phyloP scores from a whole-genome alignment of 495 filamentous ascomycete species.

The Staphylotrichum tortipilum region DNA sequence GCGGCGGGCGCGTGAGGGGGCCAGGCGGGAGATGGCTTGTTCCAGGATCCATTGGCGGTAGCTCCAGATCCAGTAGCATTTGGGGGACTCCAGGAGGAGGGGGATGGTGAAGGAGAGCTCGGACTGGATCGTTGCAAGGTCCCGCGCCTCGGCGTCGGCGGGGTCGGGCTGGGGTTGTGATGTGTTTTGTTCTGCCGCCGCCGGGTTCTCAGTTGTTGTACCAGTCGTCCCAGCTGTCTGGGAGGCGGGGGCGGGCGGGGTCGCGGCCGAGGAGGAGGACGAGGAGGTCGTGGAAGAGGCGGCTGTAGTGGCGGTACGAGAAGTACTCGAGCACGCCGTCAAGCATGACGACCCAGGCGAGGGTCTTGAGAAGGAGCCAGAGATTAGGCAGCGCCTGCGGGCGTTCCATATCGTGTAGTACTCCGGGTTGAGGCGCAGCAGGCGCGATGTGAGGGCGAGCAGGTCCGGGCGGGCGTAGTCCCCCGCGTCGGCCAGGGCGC shows the following conservation, averaged over 20 bases:
- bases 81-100: constrained; percentile 74
- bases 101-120: constrained; percentile 78
- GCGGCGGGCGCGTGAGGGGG: constrained; percentile 40
- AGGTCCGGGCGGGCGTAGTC: constrained; percentile 57
- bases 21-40: constrained; percentile 56
- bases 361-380: constrained; percentile 44
- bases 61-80: constrained; percentile 99
- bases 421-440: constrained; percentile 85
- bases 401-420: constrained; percentile 99
- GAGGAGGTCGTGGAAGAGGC: constrained; percentile 41
- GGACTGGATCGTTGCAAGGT: constrained; percentile 34
- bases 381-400: constrained; percentile 60
- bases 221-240: constrained; percentile 49
- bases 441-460: constrained; percentile 68
- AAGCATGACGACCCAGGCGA: constrained; percentile 44
- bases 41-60: constrained; percentile 83
- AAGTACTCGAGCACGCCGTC: constrained; percentile 50
- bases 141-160: constrained; percentile 14
- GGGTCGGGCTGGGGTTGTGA: constrained; percentile 1
- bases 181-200: neutral
- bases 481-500: constrained; percentile 46
- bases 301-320: constrained; percentile 42
- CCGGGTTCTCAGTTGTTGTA: constrained; percentile 39
- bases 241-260: constrained; percentile 36
- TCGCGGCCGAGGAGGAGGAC: constrained; percentile 40